Percentiles rank a stretch among this genome's conserved stretches.
Evolutionary conservation across 2,329 filamentous ascomycete genomes (phyloP).

Genomic region (Stagonosporopsis vannaccii): DNA sequence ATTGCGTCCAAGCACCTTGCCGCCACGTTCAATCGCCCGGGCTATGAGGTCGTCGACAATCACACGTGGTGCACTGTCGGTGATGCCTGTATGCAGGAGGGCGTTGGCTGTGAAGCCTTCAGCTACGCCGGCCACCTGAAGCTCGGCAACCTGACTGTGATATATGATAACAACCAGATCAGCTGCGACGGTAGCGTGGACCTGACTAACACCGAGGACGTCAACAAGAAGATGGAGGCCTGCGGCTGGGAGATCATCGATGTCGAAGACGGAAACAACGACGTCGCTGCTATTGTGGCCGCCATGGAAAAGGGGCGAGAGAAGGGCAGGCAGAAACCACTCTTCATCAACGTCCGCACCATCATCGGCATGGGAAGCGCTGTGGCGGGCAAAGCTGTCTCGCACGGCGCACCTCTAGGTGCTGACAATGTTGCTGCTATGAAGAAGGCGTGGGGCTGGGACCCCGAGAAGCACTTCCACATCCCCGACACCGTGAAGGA

Average conservation of each 20-base stretch:
- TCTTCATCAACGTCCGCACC: conserved; percentile 64
- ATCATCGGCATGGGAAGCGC: conserved; percentile 60
- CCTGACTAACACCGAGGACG: conserved; percentile 61
- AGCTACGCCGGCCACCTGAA: conserved; percentile 62
- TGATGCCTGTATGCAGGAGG: conserved; percentile 64
- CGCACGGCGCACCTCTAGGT: conserved; percentile 66
- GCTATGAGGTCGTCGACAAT: conserved; percentile 58
- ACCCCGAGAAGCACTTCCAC: conserved; percentile 56
- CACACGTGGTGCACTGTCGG: conserved; percentile 64
- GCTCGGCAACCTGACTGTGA: conserved; percentile 62
- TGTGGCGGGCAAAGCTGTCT: conserved; percentile 56
- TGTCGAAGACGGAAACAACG: conserved; percentile 59
- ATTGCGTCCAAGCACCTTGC: conserved; percentile 64
- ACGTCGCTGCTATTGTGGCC: conserved; percentile 56
- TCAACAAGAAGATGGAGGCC: conserved; percentile 64
- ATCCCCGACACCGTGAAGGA: conserved; percentile 55
- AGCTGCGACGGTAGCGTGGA: conserved; percentile 65
- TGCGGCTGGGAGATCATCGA: conserved; percentile 64
- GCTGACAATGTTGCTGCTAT: conserved; percentile 60
- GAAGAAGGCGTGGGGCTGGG: conserved; percentile 58
- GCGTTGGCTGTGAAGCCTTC: conserved; percentile 63
- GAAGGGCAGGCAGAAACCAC: conserved; percentile 56
- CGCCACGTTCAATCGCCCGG: conserved; percentile 60
- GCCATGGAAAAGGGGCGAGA: conserved; percentile 56
- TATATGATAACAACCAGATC: conserved; percentile 68